Evolutionary conservation across 1,284 basidiomycete species (phyloP), one percentile per base, ranked within the genome.

Genomic region (Macrocystidia cucumis): DNA sequence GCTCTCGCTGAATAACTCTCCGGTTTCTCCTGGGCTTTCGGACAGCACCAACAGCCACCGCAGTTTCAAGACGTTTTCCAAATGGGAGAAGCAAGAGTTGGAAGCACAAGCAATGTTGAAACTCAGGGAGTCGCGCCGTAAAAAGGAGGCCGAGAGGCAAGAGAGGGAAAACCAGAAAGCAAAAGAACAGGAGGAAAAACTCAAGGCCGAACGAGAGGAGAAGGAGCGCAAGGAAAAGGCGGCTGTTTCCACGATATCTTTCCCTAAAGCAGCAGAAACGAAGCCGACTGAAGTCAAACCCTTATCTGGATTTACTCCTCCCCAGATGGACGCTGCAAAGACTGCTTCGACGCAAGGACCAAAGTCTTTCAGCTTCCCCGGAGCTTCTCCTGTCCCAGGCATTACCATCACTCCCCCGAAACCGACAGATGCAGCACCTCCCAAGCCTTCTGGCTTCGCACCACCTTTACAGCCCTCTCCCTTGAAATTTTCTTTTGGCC

Each of bases 1-100:
- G 37, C 34, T 30, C 44, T 44, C 20, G 26, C 26, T 32, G 43
- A n/a, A n/a, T n/a, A n/a, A n/a, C n/a, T n/a, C 43, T 36, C 40
- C 53, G 37, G 36, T 50, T 35, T 51, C 64, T 43, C 38, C 55
- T 19, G 56, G 62, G 20, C 58, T 64, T 41, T 52, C 56, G 8
- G 73, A 74, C 40, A 76, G 69, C 43, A 74, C 78, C 8, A 75
- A 72, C 45, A 58, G 52, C 38, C 56, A 68, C 31, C 57, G 65
- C 19, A 48, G 57, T 16, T 62, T 62, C 11, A 68, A 69, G 43
- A 67, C 67, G 5, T 79, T 75, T 44, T 81, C 81, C 1, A 85
- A 83, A 54, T 84, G 80, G 79, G 84, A 87, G 54, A 87, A 85
- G 44, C 83, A 87, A 51, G 83, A 87, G 46, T 52, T 83, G 23